phyloP scores from a whole-genome alignment of 768 basidiomycete species.

The Neoboletus magnificus region DNA sequence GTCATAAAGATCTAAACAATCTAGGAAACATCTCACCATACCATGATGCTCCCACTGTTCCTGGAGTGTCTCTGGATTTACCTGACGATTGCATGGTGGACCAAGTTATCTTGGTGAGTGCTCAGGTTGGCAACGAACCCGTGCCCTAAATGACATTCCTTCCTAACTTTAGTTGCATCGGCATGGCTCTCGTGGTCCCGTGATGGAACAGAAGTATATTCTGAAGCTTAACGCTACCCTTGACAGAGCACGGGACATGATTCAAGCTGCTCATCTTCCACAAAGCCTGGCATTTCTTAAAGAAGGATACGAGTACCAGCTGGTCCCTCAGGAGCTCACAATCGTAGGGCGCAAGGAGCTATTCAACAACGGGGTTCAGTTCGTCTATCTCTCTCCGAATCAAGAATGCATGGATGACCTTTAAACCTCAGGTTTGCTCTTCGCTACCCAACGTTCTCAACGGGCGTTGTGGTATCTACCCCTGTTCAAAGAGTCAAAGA shows the following conservation, averaged over 20 bases:
- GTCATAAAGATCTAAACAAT: neutral
- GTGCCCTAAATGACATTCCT: neutral
- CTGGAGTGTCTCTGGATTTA: slow-evolving; percentile 27
- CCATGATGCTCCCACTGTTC: slow-evolving; percentile 28
- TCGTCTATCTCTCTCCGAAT: slow-evolving; percentile 3
- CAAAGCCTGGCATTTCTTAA: slow-evolving; percentile 35
- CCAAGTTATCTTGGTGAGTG: slow-evolving; percentile 38
- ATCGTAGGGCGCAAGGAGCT: slow-evolving; percentile 35
- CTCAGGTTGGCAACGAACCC: neutral
- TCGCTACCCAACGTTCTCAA: slow-evolving; percentile 19
- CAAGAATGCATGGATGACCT: neutral
- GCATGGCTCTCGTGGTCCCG: slow-evolving; percentile 41
- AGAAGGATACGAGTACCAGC: slow-evolving; percentile 32
- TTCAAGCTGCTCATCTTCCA: slow-evolving; percentile 32
- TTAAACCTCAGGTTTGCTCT: slow-evolving; percentile 15
- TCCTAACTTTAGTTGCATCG: slow-evolving; percentile 33
- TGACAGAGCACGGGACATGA: slow-evolving; percentile 15
- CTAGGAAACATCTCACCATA: slow-evolving; percentile 40
- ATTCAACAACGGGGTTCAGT: slow-evolving; percentile 42
- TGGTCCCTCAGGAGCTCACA: slow-evolving; percentile 37
- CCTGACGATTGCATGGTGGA: slow-evolving; percentile 41
- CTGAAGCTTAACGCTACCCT: slow-evolving; percentile 33
- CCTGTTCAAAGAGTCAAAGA: slow-evolving; percentile 32
- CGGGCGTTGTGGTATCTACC: slow-evolving; percentile 14
- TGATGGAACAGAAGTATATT: slow-evolving; percentile 27